These are phyloP conservation scores for Akanthomyces muscarius DNA, from an alignment of 2,329 filamentous ascomycete species.

Conservation along the genomic window DNA sequence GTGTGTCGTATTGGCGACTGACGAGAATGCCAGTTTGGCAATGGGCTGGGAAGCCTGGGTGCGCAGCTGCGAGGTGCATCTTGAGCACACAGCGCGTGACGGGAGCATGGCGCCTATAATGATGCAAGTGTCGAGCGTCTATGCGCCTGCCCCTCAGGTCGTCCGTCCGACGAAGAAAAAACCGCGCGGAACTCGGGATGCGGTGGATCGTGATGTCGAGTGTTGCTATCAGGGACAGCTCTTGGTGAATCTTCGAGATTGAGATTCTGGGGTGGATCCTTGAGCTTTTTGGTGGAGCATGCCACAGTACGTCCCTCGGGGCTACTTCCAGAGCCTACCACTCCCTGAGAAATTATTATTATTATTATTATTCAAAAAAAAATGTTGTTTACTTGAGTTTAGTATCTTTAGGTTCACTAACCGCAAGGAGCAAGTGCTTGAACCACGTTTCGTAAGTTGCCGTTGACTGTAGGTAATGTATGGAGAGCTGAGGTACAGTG, in stretches of 20 bases:
- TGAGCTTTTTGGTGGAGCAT: slow-evolving; percentile 1
- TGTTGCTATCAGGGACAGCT: not conserved
- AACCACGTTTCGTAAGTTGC: no score
- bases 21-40: slow-evolving; percentile 13
- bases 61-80: slow-evolving; percentile 31
- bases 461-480: no score
- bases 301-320: not conserved
- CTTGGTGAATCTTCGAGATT: slow-evolving; percentile 4
- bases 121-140: not conserved
- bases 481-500: no score
- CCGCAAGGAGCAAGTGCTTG: no score
- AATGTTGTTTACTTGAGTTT: no score
- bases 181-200: not conserved
- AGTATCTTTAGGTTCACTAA: no score
- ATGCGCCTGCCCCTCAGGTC: no score
- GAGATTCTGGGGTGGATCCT: slow-evolving; percentile 10
- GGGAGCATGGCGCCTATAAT: slow-evolving; percentile 30
- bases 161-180: not conserved
- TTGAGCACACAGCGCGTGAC: slow-evolving; percentile 33
- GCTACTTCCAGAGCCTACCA: no score
- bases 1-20: slow-evolving; percentile 2
- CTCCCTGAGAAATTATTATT: no score
- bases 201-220: not conserved
- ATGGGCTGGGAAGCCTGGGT: slow-evolving; percentile 11
- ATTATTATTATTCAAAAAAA: no score